These are phyloP conservation scores for Entomortierella beljakovae DNA, from an alignment of 192 early-diverging fungal genomes.

Conservation along the genomic window DNA sequence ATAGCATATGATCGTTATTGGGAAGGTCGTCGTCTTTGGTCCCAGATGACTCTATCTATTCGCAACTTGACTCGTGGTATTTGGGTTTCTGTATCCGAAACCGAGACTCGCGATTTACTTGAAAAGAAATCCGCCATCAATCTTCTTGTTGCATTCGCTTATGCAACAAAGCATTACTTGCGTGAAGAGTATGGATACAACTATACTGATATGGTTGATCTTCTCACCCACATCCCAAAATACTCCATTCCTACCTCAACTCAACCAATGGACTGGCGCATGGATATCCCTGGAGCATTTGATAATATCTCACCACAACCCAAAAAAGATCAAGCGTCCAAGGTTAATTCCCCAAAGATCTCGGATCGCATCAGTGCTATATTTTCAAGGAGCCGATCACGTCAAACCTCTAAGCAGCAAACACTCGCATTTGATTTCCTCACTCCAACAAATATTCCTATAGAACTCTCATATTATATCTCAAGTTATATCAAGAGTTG, in stretches of 20 bases:
- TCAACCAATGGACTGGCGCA: conserved; percentile 45
- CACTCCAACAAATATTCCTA: conserved; percentile 62
- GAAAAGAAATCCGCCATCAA: conserved; percentile 80
- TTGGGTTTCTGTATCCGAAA: conserved; percentile 74
- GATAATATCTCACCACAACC: neutral
- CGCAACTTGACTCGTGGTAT: conserved; percentile 83
- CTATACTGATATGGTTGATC: conserved; percentile 75
- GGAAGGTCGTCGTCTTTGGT: conserved; percentile 91
- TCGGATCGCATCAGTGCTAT: neutral
- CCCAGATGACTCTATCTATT: conserved; percentile 72
- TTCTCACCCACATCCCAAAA: conserved; percentile 73
- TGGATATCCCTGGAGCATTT: conserved; percentile 20
- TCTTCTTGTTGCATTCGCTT: conserved; percentile 81
- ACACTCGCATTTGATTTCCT: conserved; percentile 33
- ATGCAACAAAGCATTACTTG: conserved; percentile 87
- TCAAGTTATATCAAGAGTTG: conserved; percentile 62
- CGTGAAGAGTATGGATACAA: conserved; percentile 77
- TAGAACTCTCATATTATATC: conserved; percentile 71
- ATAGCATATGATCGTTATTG: conserved; percentile 83
- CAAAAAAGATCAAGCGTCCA: neutral
- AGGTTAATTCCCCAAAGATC: neutral
- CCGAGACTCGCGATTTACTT: conserved; percentile 63
- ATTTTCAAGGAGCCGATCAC: neutral
- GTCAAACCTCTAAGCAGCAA: conserved; percentile 8
- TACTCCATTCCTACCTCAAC: conserved; percentile 59